Base-by-base conservation (phyloP, 1,284 basidiomycete species). In the Garcileccinum viscosum region DNA sequence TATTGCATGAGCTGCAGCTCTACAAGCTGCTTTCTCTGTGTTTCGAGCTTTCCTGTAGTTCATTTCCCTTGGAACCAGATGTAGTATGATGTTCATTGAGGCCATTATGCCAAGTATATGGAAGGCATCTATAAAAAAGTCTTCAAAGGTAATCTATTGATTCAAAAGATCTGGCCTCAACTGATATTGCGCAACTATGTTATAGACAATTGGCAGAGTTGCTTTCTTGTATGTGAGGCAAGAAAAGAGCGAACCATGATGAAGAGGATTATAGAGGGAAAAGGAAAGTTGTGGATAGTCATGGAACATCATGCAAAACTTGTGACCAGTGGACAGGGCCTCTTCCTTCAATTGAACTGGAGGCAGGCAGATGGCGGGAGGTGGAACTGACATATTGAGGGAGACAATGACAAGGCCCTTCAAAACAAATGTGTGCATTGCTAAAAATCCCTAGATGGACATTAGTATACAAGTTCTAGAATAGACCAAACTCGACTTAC, bases 281-380 rank as follows among this genome's bases (percentile, higher is more conserved):
- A 38, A 70, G 2, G 50, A 60, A n/a, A 70, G 61, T 17, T 68
- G 63, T n/a, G 63, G 60, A 60, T 62, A 70, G 24, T 69, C 62
- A 0, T 3, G 19, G n/a, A 53, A 69, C 65, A 67, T 64, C 32
- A 64, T 8, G 30, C 14, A n/a, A 27, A 67, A 47, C 32, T 66
- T 47, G n/a, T 56, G 65, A 30, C 27, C 35, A 15, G 19, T 27
- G 8, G 47, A 63, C n/a, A 66, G 7, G 24, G 40, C n/a, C n/a
- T 44, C 32, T 2, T 68, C 47, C 35, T 62, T n/a, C 15, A 24
- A 61, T 3, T 5, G 47, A 27, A 50, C 47, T 15, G 4, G 30
- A 5, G 12, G 44, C 24, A 50, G 59, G 35, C 40, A 59, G 32
- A 44, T 3, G 12, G 24, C 5, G 0, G 24, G 64, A 9, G 65